Conservation (phyloP, 495 filamentous ascomycete genomes). For the Trichoderma parareesei region DNA sequence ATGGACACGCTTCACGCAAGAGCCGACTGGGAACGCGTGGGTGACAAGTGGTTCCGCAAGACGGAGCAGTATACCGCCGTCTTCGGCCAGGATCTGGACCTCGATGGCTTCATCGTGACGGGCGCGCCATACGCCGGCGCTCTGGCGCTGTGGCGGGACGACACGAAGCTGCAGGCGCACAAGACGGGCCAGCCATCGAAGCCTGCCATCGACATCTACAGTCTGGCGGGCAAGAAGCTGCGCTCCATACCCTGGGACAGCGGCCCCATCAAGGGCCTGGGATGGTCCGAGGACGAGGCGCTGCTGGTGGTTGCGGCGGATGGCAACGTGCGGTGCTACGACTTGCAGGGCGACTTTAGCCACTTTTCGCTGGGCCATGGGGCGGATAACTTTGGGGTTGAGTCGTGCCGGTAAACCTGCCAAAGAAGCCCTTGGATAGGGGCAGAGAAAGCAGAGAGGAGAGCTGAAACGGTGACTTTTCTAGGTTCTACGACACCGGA, state of each 20-base stretch:
- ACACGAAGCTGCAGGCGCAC: slow-evolving; percentile 70
- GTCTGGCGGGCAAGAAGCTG: slow-evolving; percentile 79
- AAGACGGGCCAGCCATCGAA: slow-evolving; percentile 64
- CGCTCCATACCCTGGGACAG: slow-evolving; percentile 72
- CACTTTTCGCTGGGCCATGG: slow-evolving; percentile 93
- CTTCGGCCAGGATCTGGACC: slow-evolving; percentile 84
- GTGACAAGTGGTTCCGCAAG: slow-evolving; percentile 89
- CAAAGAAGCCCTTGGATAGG: not conserved
- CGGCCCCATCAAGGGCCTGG: slow-evolving; percentile 77
- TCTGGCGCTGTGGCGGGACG: slow-evolving; percentile 83
- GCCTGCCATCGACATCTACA: slow-evolving; percentile 89
- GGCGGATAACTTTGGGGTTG: slow-evolving; percentile 79
- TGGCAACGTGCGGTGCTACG: slow-evolving; percentile 85
- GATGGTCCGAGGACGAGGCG: slow-evolving; percentile 96
- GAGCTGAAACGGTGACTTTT: not conserved
- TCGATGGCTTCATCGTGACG: slow-evolving; percentile 88
- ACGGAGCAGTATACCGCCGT: slow-evolving; percentile 83
- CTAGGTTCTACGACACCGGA: slow-evolving; percentile 73
- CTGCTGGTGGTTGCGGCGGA: slow-evolving; percentile 82
- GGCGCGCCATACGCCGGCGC: slow-evolving; percentile 95
- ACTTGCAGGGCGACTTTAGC: slow-evolving; percentile 86
- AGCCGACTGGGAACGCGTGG: slow-evolving; percentile 87
- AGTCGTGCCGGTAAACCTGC: slow-evolving; percentile 52
- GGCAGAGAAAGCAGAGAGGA: not conserved
- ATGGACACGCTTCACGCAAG: slow-evolving; percentile 59